Evolutionary conservation across 345 rosid genomes (phyloP).

Genomic region (Lepidium aucheri): DNA sequence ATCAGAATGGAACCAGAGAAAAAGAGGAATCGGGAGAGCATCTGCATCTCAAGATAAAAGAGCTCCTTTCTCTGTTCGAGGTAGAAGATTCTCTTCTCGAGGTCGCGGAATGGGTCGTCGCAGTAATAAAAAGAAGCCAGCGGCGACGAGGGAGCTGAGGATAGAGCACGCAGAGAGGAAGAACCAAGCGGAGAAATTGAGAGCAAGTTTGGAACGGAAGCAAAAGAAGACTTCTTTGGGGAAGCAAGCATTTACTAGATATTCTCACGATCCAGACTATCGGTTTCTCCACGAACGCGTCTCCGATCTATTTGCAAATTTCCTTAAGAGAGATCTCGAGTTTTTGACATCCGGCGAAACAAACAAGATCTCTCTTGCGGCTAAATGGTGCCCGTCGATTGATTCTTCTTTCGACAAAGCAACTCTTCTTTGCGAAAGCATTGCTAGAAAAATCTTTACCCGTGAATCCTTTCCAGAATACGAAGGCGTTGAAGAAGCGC

Average conservation of each 20-base stretch:
- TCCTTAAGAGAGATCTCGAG: conserved; percentile 27
- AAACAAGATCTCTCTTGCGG: conserved; percentile 46
- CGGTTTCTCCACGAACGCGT: conserved; percentile 43
- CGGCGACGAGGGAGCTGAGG: conserved; percentile 8
- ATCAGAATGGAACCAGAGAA: conserved; percentile 31
- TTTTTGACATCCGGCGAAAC: conserved; percentile 21
- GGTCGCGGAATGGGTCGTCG: neutral
- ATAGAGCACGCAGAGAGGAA: conserved; percentile 13
- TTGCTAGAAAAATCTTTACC: conserved; percentile 42
- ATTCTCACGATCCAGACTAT: conserved; percentile 39
- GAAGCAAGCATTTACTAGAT: conserved; percentile 29
- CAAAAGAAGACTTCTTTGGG: conserved; percentile 35
- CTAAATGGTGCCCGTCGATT: conserved; percentile 66
- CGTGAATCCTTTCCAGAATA: conserved; percentile 38
- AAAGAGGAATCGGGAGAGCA: neutral
- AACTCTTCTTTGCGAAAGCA: conserved; percentile 47
- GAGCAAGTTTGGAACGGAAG: conserved; percentile 35
- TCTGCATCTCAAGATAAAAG: neutral
- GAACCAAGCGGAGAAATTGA: conserved; percentile 27
- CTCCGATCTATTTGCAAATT: conserved; percentile 41
- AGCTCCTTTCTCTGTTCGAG: neutral
- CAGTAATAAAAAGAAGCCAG: neutral
- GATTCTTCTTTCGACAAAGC: conserved; percentile 48
- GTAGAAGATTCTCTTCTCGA: neutral
- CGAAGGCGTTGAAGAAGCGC: conserved; percentile 54